Conservation (phyloP, 345 rosid species). For the Euphorbia lathyris region DNA sequence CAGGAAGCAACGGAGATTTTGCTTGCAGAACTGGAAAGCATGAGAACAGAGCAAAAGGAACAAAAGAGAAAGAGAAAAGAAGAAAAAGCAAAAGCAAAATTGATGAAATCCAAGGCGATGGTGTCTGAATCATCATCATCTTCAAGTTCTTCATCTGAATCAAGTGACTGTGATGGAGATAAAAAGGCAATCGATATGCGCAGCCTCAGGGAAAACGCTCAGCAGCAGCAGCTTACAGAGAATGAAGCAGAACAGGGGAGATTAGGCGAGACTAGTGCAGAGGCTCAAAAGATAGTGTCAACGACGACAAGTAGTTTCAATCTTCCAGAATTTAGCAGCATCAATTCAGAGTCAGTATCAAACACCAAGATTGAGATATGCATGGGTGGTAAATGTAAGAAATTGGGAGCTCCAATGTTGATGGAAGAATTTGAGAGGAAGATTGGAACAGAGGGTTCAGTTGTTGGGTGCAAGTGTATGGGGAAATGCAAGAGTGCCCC, state of each 20-base stretch:
- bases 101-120: background rate
- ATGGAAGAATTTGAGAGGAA: constrained; percentile 18
- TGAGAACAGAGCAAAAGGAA: constrained; percentile 18
- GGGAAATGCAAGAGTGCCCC: constrained; percentile 29
- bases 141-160: constrained; percentile 19
- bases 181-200: background rate
- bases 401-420: constrained; percentile 16
- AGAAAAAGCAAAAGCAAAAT: constrained; percentile 4
- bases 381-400: constrained; percentile 33
- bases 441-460: constrained; percentile 12
- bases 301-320: background rate
- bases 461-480: constrained; percentile 23
- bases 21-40: constrained; percentile 12
- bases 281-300: no score
- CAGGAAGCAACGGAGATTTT: constrained; percentile 25
- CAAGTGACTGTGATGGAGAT: constrained; percentile 19
- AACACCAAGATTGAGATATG: constrained; percentile 24
- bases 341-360: background rate
- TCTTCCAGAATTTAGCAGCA: background rate
- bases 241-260: background rate
- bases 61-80: constrained; percentile 11
- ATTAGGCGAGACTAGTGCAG: background rate
- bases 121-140: constrained; percentile 15
- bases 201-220: background rate
- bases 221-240: background rate